Evolutionary conservation across 192 early-diverging fungal species (phyloP).

Genomic region (Dispira simplex): DNA sequence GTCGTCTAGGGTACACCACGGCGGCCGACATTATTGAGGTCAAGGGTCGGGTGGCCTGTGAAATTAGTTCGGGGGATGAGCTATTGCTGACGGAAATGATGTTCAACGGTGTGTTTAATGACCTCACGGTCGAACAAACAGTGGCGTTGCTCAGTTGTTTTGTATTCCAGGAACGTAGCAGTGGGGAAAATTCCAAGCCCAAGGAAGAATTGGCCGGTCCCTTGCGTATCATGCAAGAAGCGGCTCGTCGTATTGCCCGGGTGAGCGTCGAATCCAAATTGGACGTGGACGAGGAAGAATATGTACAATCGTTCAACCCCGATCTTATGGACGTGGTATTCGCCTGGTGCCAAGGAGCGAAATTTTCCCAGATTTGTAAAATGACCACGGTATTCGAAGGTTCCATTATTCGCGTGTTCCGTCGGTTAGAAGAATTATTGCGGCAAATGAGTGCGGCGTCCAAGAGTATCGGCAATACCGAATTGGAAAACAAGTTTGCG

Average conservation of each 20-base stretch:
- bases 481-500: constrained; percentile 88
- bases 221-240: constrained; percentile 66
- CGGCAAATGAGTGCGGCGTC: constrained; percentile 81
- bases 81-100: constrained; percentile 92
- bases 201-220: constrained; percentile 67
- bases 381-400: constrained; percentile 95
- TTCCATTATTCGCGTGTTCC: constrained; percentile 74
- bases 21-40: constrained; percentile 79
- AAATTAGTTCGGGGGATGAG: constrained; percentile 90
- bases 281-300: constrained; percentile 72
- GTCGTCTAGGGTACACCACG: constrained; percentile 78
- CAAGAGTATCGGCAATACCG: constrained; percentile 86
- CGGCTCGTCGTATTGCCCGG: constrained; percentile 68
- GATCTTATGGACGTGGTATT: constrained; percentile 93
- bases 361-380: constrained; percentile 86
- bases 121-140: constrained; percentile 71
- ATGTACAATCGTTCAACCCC: constrained; percentile 66
- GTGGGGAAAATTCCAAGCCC: constrained; percentile 30
- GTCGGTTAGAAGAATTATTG: constrained; percentile 79
- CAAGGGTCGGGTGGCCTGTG: constrained; percentile 96
- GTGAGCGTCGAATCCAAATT: constrained; percentile 83
- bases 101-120: constrained; percentile 91
- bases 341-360: constrained; percentile 81
- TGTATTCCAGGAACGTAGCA: constrained; percentile 67
- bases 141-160: constrained; percentile 86